phyloP scores from a whole-genome alignment of 768 basidiomycete genomes.

The Clitopilus hobsonii region DNA sequence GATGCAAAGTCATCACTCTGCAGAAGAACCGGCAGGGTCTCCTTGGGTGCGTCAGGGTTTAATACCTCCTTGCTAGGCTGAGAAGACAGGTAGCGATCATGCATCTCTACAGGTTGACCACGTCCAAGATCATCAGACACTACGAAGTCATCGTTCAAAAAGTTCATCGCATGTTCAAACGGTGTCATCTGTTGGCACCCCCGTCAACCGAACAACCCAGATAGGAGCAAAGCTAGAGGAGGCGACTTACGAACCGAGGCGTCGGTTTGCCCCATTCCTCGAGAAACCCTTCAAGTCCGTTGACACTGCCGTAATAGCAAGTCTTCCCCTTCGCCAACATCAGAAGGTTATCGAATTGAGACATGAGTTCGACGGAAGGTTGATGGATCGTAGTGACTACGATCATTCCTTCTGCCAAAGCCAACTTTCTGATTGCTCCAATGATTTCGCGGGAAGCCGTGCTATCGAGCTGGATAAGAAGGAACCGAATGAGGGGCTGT shows the following conservation, averaged over 20 bases:
- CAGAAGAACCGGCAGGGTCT: neutral
- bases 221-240: neutral
- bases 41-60: no score
- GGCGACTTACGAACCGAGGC: slow-evolving; percentile 22
- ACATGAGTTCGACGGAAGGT: slow-evolving; percentile 54
- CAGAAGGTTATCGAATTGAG: slow-evolving; percentile 54
- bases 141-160: slow-evolving; percentile 45
- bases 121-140: slow-evolving; percentile 8
- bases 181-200: slow-evolving; percentile 41
- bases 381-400: slow-evolving; percentile 68
- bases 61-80: no score
- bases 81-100: slow-evolving; percentile 28
- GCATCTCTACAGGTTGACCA: slow-evolving; percentile 21
- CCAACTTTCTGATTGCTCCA: slow-evolving; percentile 37
- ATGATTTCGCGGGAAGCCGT: slow-evolving; percentile 39
- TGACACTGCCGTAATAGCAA: slow-evolving; percentile 40
- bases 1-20: neutral
- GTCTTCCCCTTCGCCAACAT: slow-evolving; percentile 50
- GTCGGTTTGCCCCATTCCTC: slow-evolving; percentile 36
- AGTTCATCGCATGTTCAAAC: slow-evolving; percentile 55
- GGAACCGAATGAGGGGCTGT: neutral
- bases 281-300: slow-evolving; percentile 32
- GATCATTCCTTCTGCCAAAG: slow-evolving; percentile 43
- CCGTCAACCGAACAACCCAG: slow-evolving; percentile 13
- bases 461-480: slow-evolving; percentile 37